Evolutionary conservation across 148 eudicot genomes (phyloP), one percentile per base, ranked within the genome.

Genomic region (Vaccinium darrowii): DNA sequence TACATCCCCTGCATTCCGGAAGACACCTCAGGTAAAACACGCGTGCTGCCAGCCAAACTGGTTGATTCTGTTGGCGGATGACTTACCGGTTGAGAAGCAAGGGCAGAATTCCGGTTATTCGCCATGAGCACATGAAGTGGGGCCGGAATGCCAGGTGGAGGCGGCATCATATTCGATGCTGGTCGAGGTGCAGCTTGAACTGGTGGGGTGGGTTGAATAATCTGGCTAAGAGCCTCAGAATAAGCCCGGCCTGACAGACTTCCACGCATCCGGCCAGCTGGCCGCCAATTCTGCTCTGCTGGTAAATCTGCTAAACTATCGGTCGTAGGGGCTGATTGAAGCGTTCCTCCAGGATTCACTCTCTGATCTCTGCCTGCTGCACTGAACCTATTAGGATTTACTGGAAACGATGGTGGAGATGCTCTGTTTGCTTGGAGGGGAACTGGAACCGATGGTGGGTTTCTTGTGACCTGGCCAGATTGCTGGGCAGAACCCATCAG

Each of bases 251-350:
- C 99, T 0, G 92, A 85, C 18, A 96, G 90, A 60, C 93, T 91
- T 81, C 99, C 99, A 81, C 99, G 92, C 99, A 96, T 96, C 43
- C 95, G 87, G 11, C 97, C 93, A 0, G 91, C 58, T n/a, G 99
- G 95, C 82, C 90, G 89, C 99, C 98, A 90, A 47, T 81, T 90
- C 75, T 85, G 88, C 56, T 93, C 95, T 4, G 89, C 78, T 76
- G 90, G 90, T 54, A 84, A n/a, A 81, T 92, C 88, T 23, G 88
- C 87, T 30, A 85, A 50, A 84, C 82, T 84, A 79, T 91, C 93
- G 7, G 87, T 65, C 78, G 91, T 86, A 0, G 91, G 36, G 63
- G 89, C 88, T 8, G 89, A 78, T 78, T 87, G 92, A 15, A 27
- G 72, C 49, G 86, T 50, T 19, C 74, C 80, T 83, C 85, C 89